A percentile compares a stretch with the other conserved stretches of the same genome.
Evolutionary conservation across 352 stramenopile genomes (phyloP).

Genomic region (Phytophthora sp.): DNA sequence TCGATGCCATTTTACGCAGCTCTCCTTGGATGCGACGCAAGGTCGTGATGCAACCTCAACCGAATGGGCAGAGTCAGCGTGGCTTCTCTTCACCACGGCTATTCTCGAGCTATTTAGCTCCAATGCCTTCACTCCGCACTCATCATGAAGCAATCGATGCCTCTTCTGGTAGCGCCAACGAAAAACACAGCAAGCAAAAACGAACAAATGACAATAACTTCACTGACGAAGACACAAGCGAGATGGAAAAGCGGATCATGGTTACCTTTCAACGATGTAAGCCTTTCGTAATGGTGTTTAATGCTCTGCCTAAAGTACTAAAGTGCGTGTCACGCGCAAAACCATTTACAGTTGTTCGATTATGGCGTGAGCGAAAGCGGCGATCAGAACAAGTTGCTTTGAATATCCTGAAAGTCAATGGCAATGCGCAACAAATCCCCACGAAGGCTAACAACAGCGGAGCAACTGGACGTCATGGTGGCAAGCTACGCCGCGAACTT

Average conservation of each 20-base stretch:
- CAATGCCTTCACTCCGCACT: conserved; percentile 9
- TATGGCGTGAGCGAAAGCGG: conserved; percentile 67
- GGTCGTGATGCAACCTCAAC: conserved; percentile 59
- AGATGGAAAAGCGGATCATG: conserved; percentile 47
- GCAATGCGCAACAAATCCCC: conserved; percentile 12
- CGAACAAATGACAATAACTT: conserved; percentile 15
- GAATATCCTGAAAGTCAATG: conserved; percentile 54
- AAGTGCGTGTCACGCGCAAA: background rate
- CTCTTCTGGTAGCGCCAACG: conserved; percentile 10
- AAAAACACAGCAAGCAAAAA: conserved; percentile 9
- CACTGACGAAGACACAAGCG: conserved; percentile 1
- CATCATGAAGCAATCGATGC: conserved; percentile 13
- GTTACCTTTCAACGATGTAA: conserved; percentile 62
- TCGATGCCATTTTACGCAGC: conserved; percentile 62
- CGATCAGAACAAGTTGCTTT: conserved; percentile 54
- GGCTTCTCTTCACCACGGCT: conserved; percentile 15
- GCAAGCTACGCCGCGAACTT: conserved; percentile 62
- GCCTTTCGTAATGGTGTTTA: background rate
- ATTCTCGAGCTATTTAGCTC: conserved; percentile 2
- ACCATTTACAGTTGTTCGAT: conserved; percentile 50
- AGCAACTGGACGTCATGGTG: conserved; percentile 28
- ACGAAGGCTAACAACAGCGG: conserved; percentile 12
- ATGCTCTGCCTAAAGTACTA: background rate
- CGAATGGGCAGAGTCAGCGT: conserved; percentile 19
- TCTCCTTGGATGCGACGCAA: conserved; percentile 66